Percentiles rank a stretch among this genome's conserved stretches.
phyloP scores from a whole-genome alignment of 768 basidiomycete species.

The Tylopilus sp. region DNA sequence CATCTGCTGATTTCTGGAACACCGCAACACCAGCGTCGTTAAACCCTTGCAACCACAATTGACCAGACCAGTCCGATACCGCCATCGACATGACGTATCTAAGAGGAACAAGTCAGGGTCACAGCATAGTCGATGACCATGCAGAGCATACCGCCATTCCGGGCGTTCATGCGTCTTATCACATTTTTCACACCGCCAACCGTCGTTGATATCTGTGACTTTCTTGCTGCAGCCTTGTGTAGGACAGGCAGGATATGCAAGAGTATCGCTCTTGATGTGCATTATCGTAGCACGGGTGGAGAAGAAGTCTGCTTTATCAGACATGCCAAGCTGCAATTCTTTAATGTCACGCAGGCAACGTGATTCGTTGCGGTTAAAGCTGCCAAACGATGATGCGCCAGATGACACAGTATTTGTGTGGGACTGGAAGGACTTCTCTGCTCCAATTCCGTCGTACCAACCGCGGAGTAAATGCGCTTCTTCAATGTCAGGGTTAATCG shows the following conservation, averaged over 20 bases:
- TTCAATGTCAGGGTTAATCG: constrained; percentile 87
- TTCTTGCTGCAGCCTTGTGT: constrained; percentile 85
- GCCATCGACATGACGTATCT: constrained; percentile 84
- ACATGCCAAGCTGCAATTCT: constrained; percentile 67
- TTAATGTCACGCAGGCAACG: constrained; percentile 76
- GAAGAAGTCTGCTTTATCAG: constrained; percentile 80
- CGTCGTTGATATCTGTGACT: constrained; percentile 60
- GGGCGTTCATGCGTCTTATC: constrained; percentile 66
- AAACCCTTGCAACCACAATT: constrained; percentile 93
- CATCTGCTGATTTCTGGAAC: constrained; percentile 76
- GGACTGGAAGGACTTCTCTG: constrained; percentile 62
- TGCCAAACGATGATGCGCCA: constrained; percentile 37
- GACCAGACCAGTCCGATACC: constrained; percentile 85
- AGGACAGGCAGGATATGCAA: constrained; percentile 89
- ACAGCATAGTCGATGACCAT: not conserved
- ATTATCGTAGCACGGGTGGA: constrained; percentile 78
- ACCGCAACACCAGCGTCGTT: constrained; percentile 83
- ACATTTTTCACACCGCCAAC: constrained; percentile 96
- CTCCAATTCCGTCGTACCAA: constrained; percentile 83
- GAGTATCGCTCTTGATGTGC: constrained; percentile 79
- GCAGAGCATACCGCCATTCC: constrained; percentile 65
- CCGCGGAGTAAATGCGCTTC: constrained; percentile 84
- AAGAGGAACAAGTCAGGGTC: constrained; percentile 1
- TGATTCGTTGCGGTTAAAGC: constrained; percentile 70
- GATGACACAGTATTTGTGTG: constrained; percentile 47